phyloP scores from a whole-genome alignment of 345 rosid genomes.

The Sonneratia caseolaris region DNA sequence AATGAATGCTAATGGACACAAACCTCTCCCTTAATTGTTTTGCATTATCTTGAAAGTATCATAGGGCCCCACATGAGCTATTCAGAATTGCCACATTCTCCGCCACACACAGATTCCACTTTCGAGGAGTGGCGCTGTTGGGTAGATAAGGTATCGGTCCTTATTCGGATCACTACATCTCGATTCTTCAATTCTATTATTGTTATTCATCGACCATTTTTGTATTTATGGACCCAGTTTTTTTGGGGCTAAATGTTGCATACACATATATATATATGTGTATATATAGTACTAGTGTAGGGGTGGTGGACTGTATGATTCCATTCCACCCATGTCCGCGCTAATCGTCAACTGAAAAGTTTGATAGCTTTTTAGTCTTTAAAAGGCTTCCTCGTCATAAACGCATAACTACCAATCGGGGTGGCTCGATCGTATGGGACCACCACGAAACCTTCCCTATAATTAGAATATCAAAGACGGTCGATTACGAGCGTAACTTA shows the following conservation, averaged over 20 bases:
- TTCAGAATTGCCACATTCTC: not conserved
- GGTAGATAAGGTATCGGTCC: no score
- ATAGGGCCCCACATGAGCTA: not conserved
- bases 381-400: not conserved
- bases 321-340: not conserved
- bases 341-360: not conserved
- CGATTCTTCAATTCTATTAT: no score
- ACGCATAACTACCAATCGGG: not conserved
- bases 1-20: no score
- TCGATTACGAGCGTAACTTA: no score
- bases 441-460: not conserved
- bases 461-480: not conserved
- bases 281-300: no score
- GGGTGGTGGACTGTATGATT: not conserved
- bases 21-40: not conserved
- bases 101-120: no score
- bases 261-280: not conserved
- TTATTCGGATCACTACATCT: no score
- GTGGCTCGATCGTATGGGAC: not conserved
- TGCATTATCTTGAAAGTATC: not conserved
- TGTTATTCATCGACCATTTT: no score
- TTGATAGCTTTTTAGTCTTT: not conserved
- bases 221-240: no score
- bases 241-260: no score
- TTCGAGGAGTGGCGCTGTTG: no score